A percentile compares a stretch with the other conserved stretches of the same genome.
These are phyloP conservation scores for Cryptococcus maquisensis DNA, from an alignment of 1,284 basidiomycete genomes.

Conservation along the genomic window DNA sequence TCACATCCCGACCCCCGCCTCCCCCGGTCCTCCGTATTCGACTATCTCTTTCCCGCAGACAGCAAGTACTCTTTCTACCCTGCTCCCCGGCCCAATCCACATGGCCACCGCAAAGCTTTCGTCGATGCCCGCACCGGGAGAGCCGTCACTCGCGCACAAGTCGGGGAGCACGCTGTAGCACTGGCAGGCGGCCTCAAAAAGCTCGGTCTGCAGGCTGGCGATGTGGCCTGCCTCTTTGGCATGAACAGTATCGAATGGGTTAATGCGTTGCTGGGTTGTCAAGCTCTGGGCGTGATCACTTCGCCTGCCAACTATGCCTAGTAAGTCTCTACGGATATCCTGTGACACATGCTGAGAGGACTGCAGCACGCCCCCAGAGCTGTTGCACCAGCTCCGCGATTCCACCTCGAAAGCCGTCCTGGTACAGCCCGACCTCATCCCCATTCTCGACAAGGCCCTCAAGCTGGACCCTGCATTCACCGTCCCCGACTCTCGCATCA, in stretches of 20 bases:
- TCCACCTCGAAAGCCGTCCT: slow-evolving; percentile 58
- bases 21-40: slow-evolving; percentile 31
- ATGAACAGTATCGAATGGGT: slow-evolving; percentile 63
- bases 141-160: slow-evolving; percentile 56
- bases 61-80: slow-evolving; percentile 12
- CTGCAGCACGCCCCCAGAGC: slow-evolving; percentile 38
- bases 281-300: slow-evolving; percentile 34
- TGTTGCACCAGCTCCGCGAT: slow-evolving; percentile 51
- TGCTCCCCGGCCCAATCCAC: slow-evolving; percentile 13
- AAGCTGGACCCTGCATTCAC: slow-evolving; percentile 10
- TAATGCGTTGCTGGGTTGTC: slow-evolving; percentile 57
- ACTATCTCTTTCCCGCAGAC: slow-evolving; percentile 30
- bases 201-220: slow-evolving; percentile 30
- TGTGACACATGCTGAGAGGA: background rate
- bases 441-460: slow-evolving; percentile 27
- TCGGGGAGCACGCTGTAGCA: slow-evolving; percentile 57
- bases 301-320: slow-evolving; percentile 43
- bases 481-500: slow-evolving; percentile 20
- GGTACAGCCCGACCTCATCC: slow-evolving; percentile 55
- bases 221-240: slow-evolving; percentile 41
- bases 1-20: slow-evolving; percentile 23
- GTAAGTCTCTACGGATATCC: slow-evolving; percentile 42
- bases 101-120: slow-evolving; percentile 53
- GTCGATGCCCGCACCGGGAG: slow-evolving; percentile 62
- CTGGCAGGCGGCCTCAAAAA: slow-evolving; percentile 56